These are phyloP conservation scores for Leishmania arabica DNA, from an alignment of 208 protist genomes.

Conservation along the genomic window DNA sequence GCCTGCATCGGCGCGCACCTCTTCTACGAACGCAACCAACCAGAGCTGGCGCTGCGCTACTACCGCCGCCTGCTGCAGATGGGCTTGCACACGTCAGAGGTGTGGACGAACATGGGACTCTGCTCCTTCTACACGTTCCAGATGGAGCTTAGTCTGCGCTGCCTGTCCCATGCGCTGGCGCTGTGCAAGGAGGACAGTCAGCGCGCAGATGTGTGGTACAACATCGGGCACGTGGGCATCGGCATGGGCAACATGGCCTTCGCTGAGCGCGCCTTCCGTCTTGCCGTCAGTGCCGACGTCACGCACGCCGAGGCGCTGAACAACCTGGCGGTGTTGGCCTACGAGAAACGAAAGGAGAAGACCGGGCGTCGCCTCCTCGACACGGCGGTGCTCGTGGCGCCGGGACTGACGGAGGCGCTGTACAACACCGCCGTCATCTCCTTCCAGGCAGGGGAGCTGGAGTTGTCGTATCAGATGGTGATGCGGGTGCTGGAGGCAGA, in stretches of 20 bases:
- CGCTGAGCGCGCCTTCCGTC: slow-evolving; percentile 92
- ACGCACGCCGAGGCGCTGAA: slow-evolving; percentile 94
- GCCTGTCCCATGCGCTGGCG: slow-evolving; percentile 89
- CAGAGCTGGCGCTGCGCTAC: slow-evolving; percentile 93
- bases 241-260: slow-evolving; percentile 90
- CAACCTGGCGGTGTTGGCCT: slow-evolving; percentile 92
- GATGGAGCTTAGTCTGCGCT: slow-evolving; percentile 94
- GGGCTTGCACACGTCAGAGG: slow-evolving; percentile 91
- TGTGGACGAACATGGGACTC: slow-evolving; percentile 97
- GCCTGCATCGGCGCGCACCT: slow-evolving; percentile 93
- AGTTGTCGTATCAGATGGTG: slow-evolving; percentile 68
- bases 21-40: slow-evolving; percentile 95
- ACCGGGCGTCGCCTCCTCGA: slow-evolving; percentile 73
- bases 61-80: slow-evolving; percentile 95
- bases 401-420: slow-evolving; percentile 87
- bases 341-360: slow-evolving; percentile 35
- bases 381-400: slow-evolving; percentile 67
- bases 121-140: slow-evolving; percentile 95
- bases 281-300: slow-evolving; percentile 86
- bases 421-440: slow-evolving; percentile 91
- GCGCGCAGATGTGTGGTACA: slow-evolving; percentile 95
- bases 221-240: slow-evolving; percentile 95
- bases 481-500: slow-evolving; percentile 66
- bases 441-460: slow-evolving; percentile 81
- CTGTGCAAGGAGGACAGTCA: slow-evolving; percentile 67